Conservation (phyloP, 2,329 filamentous ascomycete genomes). For the Calonectria montana region DNA sequence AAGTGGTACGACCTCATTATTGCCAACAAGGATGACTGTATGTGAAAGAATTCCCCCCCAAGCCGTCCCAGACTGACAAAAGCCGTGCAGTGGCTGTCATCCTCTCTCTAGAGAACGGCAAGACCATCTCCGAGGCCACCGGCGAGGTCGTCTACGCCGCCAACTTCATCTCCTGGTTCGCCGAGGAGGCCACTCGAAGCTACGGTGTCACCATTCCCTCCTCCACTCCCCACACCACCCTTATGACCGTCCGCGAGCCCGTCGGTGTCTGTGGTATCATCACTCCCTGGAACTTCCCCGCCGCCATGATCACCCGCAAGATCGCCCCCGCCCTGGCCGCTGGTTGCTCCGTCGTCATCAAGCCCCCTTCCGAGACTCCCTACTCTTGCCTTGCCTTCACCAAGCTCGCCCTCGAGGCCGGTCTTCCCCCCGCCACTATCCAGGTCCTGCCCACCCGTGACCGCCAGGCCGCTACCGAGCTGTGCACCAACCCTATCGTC, state of each 20-base stretch:
- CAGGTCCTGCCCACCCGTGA: constrained; percentile 45
- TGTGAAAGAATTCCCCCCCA: not conserved
- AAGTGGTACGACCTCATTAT: constrained; percentile 44
- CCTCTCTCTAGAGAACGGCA: constrained; percentile 64
- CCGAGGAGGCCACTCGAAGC: constrained; percentile 58
- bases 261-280: constrained; percentile 57
- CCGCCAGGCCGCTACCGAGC: constrained; percentile 44
- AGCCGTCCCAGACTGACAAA: constrained; percentile 2
- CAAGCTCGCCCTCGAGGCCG: constrained; percentile 76
- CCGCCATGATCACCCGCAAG: constrained; percentile 51
- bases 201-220: constrained; percentile 71
- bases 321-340: constrained; percentile 72
- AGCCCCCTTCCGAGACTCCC: constrained; percentile 80
- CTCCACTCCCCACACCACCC: constrained; percentile 69
- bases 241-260: constrained; percentile 73
- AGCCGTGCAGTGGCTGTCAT: constrained; percentile 47
- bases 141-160: constrained; percentile 67
- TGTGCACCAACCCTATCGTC: constrained; percentile 42
- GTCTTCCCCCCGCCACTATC: constrained; percentile 65
- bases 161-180: constrained; percentile 66
- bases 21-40: constrained; percentile 43
- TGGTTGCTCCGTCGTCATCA: constrained; percentile 80
- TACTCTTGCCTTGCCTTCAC: constrained; percentile 78
- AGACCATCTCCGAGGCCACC: constrained; percentile 64
- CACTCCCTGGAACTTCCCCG: constrained; percentile 52